A percentile compares a stretch with the other conserved stretches of the same genome.
These are phyloP conservation scores for Ceratobasidium sp. DNA, from an alignment of 1,284 basidiomycete genomes.

Conservation along the genomic window DNA sequence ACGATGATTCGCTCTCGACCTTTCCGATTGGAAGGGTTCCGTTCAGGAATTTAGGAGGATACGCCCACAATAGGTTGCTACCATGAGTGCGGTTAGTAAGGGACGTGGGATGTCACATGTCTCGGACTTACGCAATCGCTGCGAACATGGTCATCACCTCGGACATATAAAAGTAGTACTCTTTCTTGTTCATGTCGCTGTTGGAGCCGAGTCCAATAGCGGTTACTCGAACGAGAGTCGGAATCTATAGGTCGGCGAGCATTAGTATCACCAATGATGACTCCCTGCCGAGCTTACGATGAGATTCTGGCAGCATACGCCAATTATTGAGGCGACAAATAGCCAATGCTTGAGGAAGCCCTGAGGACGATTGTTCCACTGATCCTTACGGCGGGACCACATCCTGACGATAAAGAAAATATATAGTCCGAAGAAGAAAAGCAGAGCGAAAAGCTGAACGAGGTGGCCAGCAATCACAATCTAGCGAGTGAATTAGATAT, in stretches of 20 bases:
- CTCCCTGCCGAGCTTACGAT: background rate
- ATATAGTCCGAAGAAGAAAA: background rate
- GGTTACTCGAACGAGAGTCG: background rate
- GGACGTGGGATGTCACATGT: background rate
- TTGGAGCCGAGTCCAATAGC: background rate
- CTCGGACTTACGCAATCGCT: background rate
- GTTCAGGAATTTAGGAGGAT: background rate
- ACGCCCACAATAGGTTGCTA: background rate
- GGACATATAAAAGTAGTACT: background rate
- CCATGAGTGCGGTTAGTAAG: background rate
- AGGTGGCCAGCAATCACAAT: background rate
- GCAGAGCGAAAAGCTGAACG: background rate
- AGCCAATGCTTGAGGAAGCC: background rate
- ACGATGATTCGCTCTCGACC: background rate
- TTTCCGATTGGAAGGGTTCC: background rate
- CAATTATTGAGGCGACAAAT: background rate
- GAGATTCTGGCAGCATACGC: background rate
- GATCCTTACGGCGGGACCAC: background rate
- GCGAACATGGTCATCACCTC: background rate
- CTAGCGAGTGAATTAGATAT: background rate
- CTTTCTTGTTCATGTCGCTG: background rate
- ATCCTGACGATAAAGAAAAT: background rate
- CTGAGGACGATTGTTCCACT: background rate
- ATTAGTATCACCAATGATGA: background rate
- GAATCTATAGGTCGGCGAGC: background rate